phyloP scores from a whole-genome alignment of 148 eudicot species.

The Nyssa sinensis region DNA sequence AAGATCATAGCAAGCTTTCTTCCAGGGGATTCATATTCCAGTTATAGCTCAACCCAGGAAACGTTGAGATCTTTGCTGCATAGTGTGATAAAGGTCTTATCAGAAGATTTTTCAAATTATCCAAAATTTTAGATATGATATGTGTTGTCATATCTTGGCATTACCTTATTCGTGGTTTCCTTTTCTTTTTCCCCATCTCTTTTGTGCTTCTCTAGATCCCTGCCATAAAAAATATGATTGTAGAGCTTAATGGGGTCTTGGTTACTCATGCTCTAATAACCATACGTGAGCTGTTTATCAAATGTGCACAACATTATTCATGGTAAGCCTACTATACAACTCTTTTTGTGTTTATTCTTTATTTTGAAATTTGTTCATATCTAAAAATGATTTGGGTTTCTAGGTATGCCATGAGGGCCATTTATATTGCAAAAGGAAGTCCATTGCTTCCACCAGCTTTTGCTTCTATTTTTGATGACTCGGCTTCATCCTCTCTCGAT shows the following conservation, averaged over 20 bases:
- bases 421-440: constrained; percentile 98
- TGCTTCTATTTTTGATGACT: constrained; percentile 94
- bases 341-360: constrained; percentile 7
- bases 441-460: constrained; percentile 91
- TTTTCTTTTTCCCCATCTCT: constrained; percentile 7
- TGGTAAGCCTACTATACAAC: constrained; percentile 48
- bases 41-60: constrained; percentile 89
- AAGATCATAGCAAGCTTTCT: constrained; percentile 94
- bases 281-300: constrained; percentile 67
- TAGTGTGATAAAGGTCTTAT: constrained; percentile 83
- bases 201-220: constrained; percentile 55
- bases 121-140: not conserved
- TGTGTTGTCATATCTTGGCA: not conserved
- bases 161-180: not conserved
- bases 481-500: constrained; percentile 94
- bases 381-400: constrained; percentile 9
- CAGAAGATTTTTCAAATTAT: not conserved
- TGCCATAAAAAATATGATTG: constrained; percentile 58
- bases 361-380: not conserved
- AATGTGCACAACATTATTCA: constrained; percentile 95
- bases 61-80: constrained; percentile 81
- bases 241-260: constrained; percentile 94
- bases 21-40: constrained; percentile 77
- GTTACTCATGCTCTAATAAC: constrained; percentile 96
- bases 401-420: constrained; percentile 97